A percentile compares a stretch with the other conserved stretches of the same genome.
phyloP scores from a whole-genome alignment of 1,139 yeast genomes.

The Saccharomyces hybrid region DNA sequence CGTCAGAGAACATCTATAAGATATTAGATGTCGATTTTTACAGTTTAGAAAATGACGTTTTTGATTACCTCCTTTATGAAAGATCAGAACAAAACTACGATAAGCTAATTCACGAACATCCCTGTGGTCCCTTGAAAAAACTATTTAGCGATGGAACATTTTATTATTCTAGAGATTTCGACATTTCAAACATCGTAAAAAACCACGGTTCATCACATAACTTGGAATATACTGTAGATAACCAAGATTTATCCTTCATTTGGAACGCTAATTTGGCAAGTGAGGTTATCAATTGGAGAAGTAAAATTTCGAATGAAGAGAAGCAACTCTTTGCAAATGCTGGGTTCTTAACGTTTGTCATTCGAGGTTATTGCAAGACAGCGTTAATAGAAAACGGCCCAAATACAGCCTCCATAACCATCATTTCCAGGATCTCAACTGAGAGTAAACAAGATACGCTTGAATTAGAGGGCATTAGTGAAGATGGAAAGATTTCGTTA shows the following conservation, averaged over 20 bases:
- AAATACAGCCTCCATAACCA: constrained; percentile 44
- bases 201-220: constrained; percentile 41
- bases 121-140: constrained; percentile 52
- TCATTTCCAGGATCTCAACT: constrained; percentile 62
- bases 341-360: constrained; percentile 50
- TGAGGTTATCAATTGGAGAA: constrained; percentile 54
- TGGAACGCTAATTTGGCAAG: constrained; percentile 59
- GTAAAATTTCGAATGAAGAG: constrained; percentile 46
- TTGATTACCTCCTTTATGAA: constrained; percentile 37
- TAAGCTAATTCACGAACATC: constrained; percentile 41
- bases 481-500: constrained; percentile 61
- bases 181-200: constrained; percentile 54
- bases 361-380: constrained; percentile 60
- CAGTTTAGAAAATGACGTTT: constrained; percentile 52
- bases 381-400: constrained; percentile 27
- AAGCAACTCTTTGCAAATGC: constrained; percentile 46
- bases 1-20: constrained; percentile 45
- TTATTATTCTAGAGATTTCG: constrained; percentile 59
- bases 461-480: constrained; percentile 66
- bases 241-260: constrained; percentile 48
- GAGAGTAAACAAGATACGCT: constrained; percentile 52
- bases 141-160: constrained; percentile 57
- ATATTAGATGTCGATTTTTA: constrained; percentile 55
- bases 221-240: constrained; percentile 36
- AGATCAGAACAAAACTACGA: constrained; percentile 31